These are phyloP conservation scores for Uronychia setigera DNA, from an alignment of 73 alveolate genomes.

Conservation along the genomic window DNA sequence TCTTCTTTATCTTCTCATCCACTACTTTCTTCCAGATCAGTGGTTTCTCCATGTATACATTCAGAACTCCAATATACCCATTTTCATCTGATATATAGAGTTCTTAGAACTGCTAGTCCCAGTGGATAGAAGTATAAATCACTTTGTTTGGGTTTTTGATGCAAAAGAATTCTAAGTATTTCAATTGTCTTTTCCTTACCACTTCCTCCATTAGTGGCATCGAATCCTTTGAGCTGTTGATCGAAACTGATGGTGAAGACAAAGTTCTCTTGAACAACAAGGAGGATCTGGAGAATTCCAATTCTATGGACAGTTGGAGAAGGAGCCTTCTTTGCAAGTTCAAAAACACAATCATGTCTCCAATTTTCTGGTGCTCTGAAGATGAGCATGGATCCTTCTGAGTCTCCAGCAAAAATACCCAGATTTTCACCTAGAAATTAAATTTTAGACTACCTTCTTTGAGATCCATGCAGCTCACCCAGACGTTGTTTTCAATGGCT, in stretches of 20 bases:
- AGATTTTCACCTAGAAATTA: slow-evolving; percentile 55
- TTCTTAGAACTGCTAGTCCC: slow-evolving; percentile 62
- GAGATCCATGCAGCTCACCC: slow-evolving; percentile 79
- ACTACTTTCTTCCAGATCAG: slow-evolving; percentile 68
- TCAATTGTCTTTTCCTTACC: neutral
- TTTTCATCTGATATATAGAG: slow-evolving; percentile 83
- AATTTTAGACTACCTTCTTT: slow-evolving; percentile 52
- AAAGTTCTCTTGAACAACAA: slow-evolving; percentile 82
- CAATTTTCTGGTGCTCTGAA: slow-evolving; percentile 70
- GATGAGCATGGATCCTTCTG: slow-evolving; percentile 87
- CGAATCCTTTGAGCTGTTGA: slow-evolving; percentile 82
- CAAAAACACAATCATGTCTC: slow-evolving; percentile 63
- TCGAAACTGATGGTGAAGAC: slow-evolving; percentile 87
- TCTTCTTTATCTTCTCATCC: slow-evolving; percentile 57
- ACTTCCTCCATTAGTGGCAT: slow-evolving; percentile 70
- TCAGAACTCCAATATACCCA: slow-evolving; percentile 83
- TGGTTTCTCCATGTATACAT: slow-evolving; percentile 88
- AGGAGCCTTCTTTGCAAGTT: slow-evolving; percentile 67
- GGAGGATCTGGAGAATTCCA: slow-evolving; percentile 73
- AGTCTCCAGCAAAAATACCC: slow-evolving; percentile 87
- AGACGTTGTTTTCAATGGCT: slow-evolving; percentile 62
- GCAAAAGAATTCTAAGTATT: slow-evolving; percentile 60
- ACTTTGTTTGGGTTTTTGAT: slow-evolving; percentile 84
- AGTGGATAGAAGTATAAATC: slow-evolving; percentile 70
- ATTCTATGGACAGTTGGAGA: slow-evolving; percentile 73